phyloP scores from a whole-genome alignment of 805 yeast species.

The Barnettozyma salicaria region DNA sequence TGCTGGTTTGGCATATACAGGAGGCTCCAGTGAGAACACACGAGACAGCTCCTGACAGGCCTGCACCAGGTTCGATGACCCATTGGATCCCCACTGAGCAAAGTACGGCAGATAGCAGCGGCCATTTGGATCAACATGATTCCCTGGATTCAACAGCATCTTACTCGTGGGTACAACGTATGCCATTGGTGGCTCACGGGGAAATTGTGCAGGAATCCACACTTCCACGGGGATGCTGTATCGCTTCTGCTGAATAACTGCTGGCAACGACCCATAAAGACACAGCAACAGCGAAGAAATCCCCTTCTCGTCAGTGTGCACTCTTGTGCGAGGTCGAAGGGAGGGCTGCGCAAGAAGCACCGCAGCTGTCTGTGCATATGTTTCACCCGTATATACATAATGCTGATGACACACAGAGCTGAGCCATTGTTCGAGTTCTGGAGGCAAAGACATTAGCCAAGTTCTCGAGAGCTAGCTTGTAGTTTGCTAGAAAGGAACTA shows the following conservation, averaged over 20 bases:
- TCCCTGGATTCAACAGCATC: constrained; percentile 49
- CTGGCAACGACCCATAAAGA: constrained; percentile 52
- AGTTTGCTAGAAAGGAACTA: no score
- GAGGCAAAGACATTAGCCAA: neutral
- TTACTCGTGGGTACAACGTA: constrained; percentile 51
- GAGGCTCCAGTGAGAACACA: constrained; percentile 38
- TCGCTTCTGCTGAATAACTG: constrained; percentile 23
- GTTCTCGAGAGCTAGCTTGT: no score
- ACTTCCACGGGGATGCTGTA: constrained; percentile 55
- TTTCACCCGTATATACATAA: constrained; percentile 49
- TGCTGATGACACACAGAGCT: constrained; percentile 28
- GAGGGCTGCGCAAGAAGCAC: constrained; percentile 45
- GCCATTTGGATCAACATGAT: constrained; percentile 67
- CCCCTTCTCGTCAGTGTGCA: constrained; percentile 54
- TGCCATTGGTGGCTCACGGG: constrained; percentile 59
- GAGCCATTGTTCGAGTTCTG: constrained; percentile 3
- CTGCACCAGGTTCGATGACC: constrained; percentile 29
- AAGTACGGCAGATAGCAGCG: constrained; percentile 62
- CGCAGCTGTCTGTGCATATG: constrained; percentile 58
- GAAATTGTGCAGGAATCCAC: constrained; percentile 76
- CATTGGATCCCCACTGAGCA: constrained; percentile 49
- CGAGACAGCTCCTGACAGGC: constrained; percentile 27
- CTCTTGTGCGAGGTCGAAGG: constrained; percentile 65
- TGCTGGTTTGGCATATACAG: constrained; percentile 36
- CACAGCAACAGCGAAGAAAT: constrained; percentile 52